Evolutionary conservation across 352 stramenopile species (phyloP).

Genomic region (Pythium scleroteichum): DNA sequence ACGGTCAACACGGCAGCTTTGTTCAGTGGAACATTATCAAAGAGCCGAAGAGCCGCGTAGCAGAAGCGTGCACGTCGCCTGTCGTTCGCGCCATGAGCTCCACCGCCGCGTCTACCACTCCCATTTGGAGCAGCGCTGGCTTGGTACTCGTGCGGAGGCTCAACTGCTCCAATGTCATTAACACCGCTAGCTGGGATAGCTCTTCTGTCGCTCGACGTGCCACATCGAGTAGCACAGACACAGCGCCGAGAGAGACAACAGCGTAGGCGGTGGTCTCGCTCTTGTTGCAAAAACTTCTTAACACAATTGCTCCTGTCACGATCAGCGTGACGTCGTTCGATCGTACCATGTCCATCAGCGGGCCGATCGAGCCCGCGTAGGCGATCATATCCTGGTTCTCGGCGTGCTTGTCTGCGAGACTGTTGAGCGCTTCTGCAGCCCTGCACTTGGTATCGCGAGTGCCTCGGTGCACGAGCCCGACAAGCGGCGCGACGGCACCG

Average conservation of each 20-base stretch:
- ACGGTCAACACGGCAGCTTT: too few species aligned
- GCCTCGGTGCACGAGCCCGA: background rate
- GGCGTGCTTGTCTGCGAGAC: background rate
- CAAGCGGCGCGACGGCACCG: background rate
- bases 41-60: too few species aligned
- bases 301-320: background rate
- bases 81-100: too few species aligned
- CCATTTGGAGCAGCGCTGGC: too few species aligned
- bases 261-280: background rate
- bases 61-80: too few species aligned
- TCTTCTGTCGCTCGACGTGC: too few species aligned
- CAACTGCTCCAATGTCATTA: too few species aligned
- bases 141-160: too few species aligned
- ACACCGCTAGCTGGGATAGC: too few species aligned
- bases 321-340: background rate
- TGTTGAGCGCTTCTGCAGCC: background rate
- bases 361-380: background rate
- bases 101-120: too few species aligned
- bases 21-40: too few species aligned
- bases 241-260: background rate
- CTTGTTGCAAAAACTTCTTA: background rate
- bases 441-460: background rate
- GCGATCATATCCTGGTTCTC: background rate
- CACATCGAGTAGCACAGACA: background rate
- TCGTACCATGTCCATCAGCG: slow-evolving; percentile 1